Base-by-base conservation (phyloP, 164 flowering plant genomes). In the Tinospora cordifolia region DNA sequence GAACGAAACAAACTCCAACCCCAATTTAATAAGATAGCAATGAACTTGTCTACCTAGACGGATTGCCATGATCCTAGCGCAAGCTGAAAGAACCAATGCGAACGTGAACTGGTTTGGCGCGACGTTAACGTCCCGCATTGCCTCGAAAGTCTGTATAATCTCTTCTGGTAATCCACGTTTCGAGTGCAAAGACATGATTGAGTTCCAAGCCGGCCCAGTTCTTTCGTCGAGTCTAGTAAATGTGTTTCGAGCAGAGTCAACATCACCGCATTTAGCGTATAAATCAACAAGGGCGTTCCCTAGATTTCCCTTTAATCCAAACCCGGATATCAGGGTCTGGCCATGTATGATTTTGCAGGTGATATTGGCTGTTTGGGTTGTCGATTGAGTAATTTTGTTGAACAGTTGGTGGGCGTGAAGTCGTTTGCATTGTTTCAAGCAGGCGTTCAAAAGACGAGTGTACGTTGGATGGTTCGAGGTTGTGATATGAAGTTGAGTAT, bases 231-330 rank as follows among this genome's bases (percentile, higher is more conserved):
- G 84, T 69, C 76, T 54, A 6, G 72, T 26, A 71, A 91, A 93
- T 1, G 76, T 83, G 76, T 81, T 84, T 74, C 69, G 76, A 0
- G 92, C 87, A 57, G 68, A 82, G 6, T 67, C 82, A 47, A 77
- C 57, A 74, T 81, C 59, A 25, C 95, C 95, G 75, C 92, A 90
- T 74, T 93, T 93, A 8, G 92, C 84, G 76, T 91, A 91, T 64
- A 91, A 79, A 75, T 89, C 93, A 46, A 93, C 69, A 71, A 93
- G 76, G 44, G 86, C 78, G 78, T 83, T 85, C 13, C 88, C 97
- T 24, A 91, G 78, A 58, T 71, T 62, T 69, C 89, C 87, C 6
- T 78, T 64, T 51, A 83, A 83, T 24, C 75, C 78, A 68, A 83
- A 65, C 66, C 93, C 96, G 69, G 75, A 57, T 71, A 72, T 87